Evolutionary conservation across 305 asterid species (phyloP).

Genomic region (Lippia alba): DNA sequence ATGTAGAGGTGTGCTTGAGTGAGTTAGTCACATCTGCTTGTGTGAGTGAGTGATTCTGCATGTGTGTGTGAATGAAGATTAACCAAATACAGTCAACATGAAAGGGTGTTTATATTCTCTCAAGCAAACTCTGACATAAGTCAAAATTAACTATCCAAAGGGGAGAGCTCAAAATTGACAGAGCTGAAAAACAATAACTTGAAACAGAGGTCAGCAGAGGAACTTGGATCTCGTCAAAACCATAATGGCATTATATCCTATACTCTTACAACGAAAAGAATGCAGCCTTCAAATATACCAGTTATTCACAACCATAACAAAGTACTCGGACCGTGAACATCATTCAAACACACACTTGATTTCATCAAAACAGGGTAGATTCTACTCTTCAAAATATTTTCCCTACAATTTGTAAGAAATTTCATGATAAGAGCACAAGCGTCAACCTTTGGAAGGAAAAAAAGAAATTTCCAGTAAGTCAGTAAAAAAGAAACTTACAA

Average conservation of each 20-base stretch:
- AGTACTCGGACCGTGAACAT: no score
- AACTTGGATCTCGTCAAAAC: background rate
- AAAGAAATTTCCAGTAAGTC: no score
- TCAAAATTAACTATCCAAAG: background rate
- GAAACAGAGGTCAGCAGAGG: background rate
- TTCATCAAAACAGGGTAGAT: no score
- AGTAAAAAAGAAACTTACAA: no score
- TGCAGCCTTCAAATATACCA: background rate
- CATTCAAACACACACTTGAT: no score
- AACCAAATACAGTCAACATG: background rate
- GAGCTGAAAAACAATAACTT: conserved; percentile 8
- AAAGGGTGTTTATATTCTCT: background rate
- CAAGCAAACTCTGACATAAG: background rate
- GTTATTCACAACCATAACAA: no score
- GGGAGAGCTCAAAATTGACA: background rate
- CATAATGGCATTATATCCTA: background rate
- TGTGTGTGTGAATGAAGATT: background rate
- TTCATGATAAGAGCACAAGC: no score
- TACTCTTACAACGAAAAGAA: background rate
- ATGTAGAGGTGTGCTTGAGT: background rate
- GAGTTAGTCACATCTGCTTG: background rate
- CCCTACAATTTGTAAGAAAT: no score
- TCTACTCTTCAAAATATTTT: no score
- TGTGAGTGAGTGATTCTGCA: no score
- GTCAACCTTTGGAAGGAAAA: no score